These are phyloP conservation scores for Raffaelea deltoideospora DNA, from an alignment of 2,329 filamentous ascomycete species.

Conservation along the genomic window DNA sequence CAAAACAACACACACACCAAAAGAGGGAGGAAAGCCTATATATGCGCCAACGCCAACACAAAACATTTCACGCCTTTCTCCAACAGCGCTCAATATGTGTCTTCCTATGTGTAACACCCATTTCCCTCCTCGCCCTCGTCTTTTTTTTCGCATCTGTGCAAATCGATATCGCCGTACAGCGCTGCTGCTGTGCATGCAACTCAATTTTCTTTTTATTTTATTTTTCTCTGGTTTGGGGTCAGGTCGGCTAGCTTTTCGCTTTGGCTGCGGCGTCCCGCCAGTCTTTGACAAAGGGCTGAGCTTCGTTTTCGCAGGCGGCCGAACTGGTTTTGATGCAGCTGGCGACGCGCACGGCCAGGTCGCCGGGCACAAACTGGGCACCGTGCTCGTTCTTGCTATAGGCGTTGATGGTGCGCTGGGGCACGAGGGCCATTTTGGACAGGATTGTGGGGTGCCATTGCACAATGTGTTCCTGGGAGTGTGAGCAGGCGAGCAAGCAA, in stretches of 20 bases:
- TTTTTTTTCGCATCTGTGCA: too few species aligned
- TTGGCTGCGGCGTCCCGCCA: slow-evolving; percentile 18
- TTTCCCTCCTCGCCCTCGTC: too few species aligned
- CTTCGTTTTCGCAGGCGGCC: slow-evolving; percentile 57
- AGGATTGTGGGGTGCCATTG: slow-evolving; percentile 97
- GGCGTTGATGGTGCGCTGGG: slow-evolving; percentile 68
- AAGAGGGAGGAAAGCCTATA: too few species aligned
- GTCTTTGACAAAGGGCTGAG: slow-evolving; percentile 34
- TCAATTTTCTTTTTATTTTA: neutral
- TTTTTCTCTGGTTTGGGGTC: too few species aligned
- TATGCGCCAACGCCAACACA: too few species aligned
- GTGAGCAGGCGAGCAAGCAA: neutral
- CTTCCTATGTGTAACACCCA: too few species aligned
- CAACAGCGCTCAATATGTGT: too few species aligned
- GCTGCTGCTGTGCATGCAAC: neutral
- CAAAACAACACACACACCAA: neutral
- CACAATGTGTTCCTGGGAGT: slow-evolving; percentile 59
- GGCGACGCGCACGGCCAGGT: slow-evolving; percentile 67
- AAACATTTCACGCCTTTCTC: too few species aligned
- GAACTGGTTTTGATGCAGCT: slow-evolving; percentile 47
- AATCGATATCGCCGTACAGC: too few species aligned
- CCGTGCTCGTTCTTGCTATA: slow-evolving; percentile 47
- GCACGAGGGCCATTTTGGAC: slow-evolving; percentile 77
- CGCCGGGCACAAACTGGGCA: slow-evolving; percentile 62
- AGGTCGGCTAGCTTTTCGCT: too few species aligned